Percentiles rank a stretch among this genome's conserved stretches.
These are phyloP conservation scores for Mortierella antarctica DNA, from an alignment of 192 early-diverging fungal species.

Conservation along the genomic window DNA sequence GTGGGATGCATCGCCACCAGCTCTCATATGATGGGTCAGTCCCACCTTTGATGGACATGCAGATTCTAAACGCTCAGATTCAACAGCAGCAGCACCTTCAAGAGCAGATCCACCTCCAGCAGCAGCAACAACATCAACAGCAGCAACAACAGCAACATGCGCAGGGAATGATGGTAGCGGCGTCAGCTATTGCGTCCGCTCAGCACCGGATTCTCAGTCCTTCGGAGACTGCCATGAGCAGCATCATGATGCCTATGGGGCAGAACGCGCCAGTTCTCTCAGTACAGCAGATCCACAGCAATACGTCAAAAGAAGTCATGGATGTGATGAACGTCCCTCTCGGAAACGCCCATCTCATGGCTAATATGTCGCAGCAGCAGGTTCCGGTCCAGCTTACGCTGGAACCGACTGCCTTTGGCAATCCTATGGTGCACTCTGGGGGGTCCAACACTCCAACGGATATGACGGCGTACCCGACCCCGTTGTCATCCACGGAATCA, in stretches of 20 bases:
- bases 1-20: conserved; percentile 39
- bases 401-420: not conserved
- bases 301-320: not conserved
- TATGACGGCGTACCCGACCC: conserved; percentile 11
- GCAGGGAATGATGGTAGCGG: conserved; percentile 23
- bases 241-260: conserved; percentile 19
- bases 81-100: conserved; percentile 31
- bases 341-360: not conserved
- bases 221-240: conserved; percentile 8
- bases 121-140: conserved; percentile 17
- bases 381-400: conserved; percentile 1
- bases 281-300: conserved; percentile 1
- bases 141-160: conserved; percentile 28
- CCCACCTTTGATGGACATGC: conserved; percentile 23
- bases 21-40: conserved; percentile 34
- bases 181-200: conserved; percentile 13
- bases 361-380: conserved; percentile 9
- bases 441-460: conserved; percentile 15
- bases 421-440: not conserved
- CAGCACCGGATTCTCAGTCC: conserved; percentile 22
- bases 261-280: not conserved
- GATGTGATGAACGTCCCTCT: not conserved
- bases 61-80: conserved; percentile 33
- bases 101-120: conserved; percentile 13
- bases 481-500: conserved; percentile 22